Percentiles rank a stretch among this genome's conserved stretches.
These are phyloP conservation scores for Cylindrotheca closterium DNA, from an alignment of 108 stramenopile genomes.

Conservation along the genomic window DNA sequence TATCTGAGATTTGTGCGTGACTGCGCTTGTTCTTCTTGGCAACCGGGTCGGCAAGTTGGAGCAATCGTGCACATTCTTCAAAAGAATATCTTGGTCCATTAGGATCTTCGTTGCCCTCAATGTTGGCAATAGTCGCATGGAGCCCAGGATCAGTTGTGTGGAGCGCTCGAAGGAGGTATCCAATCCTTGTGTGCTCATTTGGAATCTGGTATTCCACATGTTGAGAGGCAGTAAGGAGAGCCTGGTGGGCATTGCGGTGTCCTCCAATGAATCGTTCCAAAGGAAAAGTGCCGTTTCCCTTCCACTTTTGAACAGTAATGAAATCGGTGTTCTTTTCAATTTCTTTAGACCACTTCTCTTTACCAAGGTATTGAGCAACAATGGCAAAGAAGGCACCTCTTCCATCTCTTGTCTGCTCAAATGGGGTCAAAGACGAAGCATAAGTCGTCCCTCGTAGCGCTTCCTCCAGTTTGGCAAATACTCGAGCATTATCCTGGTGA, in stretches of 20 bases:
- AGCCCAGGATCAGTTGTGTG: conserved; percentile 7
- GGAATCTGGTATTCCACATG: conserved; percentile 23
- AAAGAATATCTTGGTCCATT: too few relatives aligned
- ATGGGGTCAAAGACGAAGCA: conserved; percentile 26
- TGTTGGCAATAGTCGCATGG: conserved; percentile 23
- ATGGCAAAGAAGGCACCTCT: conserved; percentile 28
- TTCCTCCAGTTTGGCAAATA: conserved; percentile 15
- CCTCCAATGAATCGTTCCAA: too few relatives aligned
- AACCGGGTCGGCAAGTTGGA: too few relatives aligned
- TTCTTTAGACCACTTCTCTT: conserved; percentile 25
- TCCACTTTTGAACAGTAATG: conserved; percentile 15
- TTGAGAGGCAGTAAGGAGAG: too few relatives aligned
- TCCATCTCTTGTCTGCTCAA: conserved; percentile 19
- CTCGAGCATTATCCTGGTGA: too few relatives aligned
- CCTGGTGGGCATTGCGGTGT: too few relatives aligned
- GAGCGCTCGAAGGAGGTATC: conserved; percentile 10
- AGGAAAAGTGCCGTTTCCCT: too few relatives aligned
- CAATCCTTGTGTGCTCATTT: conserved; percentile 9
- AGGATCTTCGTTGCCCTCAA: conserved; percentile 8
- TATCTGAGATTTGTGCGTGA: too few relatives aligned
- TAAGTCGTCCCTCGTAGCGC: conserved; percentile 10
- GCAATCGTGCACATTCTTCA: too few relatives aligned
- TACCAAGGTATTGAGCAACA: conserved; percentile 19
- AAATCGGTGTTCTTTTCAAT: conserved; percentile 1
- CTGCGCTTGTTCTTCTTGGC: too few relatives aligned